Evolutionary conservation across 2,329 filamentous ascomycete species (phyloP).

Genomic region (Alternaria gansuensis): DNA sequence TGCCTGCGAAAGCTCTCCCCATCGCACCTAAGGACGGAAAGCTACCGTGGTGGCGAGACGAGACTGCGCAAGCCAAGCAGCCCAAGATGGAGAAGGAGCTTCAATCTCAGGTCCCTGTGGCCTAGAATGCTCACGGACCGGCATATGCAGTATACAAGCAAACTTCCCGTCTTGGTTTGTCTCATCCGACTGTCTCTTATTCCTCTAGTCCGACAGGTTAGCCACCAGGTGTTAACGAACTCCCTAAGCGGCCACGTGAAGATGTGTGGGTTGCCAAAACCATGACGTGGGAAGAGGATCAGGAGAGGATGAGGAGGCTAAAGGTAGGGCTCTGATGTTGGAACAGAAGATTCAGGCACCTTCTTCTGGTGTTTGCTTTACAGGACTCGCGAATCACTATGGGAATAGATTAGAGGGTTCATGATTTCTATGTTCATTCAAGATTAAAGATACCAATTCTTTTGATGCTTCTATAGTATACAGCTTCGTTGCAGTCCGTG

Average conservation of each 20-base stretch:
- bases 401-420: slow-evolving; percentile 1
- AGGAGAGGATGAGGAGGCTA: not conserved
- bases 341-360: not conserved
- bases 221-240: too few relatives aligned
- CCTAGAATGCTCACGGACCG: slow-evolving; percentile 9
- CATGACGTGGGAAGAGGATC: not conserved
- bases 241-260: not conserved
- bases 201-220: too few relatives aligned
- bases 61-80: slow-evolving; percentile 27
- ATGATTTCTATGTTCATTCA: slow-evolving; percentile 10
- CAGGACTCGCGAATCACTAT: slow-evolving; percentile 7
- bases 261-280: not conserved
- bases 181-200: not conserved
- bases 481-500: slow-evolving; percentile 10
- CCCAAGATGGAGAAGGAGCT: slow-evolving; percentile 15
- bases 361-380: not conserved
- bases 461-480: slow-evolving; percentile 18
- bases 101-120: slow-evolving; percentile 12
- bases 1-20: slow-evolving; percentile 43
- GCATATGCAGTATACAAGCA: not conserved
- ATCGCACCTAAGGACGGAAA: slow-evolving; percentile 37
- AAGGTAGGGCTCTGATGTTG: not conserved
- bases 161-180: not conserved
- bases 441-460: slow-evolving; percentile 31
- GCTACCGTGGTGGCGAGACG: slow-evolving; percentile 50